phyloP scores from a whole-genome alignment of 148 eudicot genomes.

The Chenopodium quinoa region DNA sequence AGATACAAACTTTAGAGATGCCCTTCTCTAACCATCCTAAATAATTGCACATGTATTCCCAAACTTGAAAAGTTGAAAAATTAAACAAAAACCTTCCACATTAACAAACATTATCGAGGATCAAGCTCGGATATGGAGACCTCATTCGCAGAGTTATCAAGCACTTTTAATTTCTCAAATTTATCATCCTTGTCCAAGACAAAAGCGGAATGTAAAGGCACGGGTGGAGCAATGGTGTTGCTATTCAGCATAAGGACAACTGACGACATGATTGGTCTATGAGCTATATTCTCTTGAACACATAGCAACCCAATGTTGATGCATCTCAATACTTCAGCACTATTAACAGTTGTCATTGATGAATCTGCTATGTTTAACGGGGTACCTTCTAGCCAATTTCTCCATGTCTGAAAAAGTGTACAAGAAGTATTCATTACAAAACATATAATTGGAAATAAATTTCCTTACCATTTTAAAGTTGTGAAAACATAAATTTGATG shows the following conservation, averaged over 20 bases:
- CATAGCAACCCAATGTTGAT: conserved; percentile 36
- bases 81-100: too few species aligned
- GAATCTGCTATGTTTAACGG: conserved; percentile 30
- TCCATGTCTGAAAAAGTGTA: conserved; percentile 40
- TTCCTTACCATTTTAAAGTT: too few species aligned
- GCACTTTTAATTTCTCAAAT: background rate
- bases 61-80: too few species aligned
- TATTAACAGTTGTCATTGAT: conserved; percentile 7
- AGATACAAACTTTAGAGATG: too few species aligned
- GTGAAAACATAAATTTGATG: too few species aligned
- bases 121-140: conserved; percentile 18
- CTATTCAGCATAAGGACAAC: conserved; percentile 29
- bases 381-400: conserved; percentile 40
- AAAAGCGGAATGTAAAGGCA: conserved; percentile 31
- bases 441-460: too few species aligned
- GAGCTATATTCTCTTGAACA: conserved; percentile 34
- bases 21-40: too few species aligned
- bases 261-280: conserved; percentile 37
- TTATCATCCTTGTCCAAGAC: background rate
- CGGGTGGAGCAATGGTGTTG: conserved; percentile 12
- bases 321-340: conserved; percentile 30
- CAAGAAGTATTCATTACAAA: background rate
- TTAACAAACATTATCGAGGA: background rate
- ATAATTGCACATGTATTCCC: too few species aligned
- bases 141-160: background rate